These are phyloP conservation scores for Carex kokanica DNA, from an alignment of 176 grass and related monocot species.

Conservation along the genomic window DNA sequence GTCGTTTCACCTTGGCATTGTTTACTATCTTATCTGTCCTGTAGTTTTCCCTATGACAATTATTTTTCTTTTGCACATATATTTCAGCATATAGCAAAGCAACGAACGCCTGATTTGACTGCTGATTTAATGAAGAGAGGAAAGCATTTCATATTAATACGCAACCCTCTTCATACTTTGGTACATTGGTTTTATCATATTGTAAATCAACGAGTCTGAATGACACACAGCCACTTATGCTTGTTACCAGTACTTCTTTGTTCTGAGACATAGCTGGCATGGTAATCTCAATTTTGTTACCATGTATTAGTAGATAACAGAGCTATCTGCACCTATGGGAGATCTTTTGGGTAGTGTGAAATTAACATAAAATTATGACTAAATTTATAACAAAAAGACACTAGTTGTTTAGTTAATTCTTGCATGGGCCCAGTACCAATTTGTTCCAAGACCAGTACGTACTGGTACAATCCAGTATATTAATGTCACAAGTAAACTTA, in stretches of 20 bases:
- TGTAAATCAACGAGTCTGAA: not conserved
- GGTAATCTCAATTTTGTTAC: not conserved
- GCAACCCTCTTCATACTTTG: conserved; percentile 81
- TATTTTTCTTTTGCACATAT: conserved; percentile 17
- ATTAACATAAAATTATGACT: not conserved
- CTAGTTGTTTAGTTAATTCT: not conserved
- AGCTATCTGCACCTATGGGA: not conserved
- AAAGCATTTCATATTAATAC: conserved; percentile 96
- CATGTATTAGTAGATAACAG: not conserved
- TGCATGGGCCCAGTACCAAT: not conserved
- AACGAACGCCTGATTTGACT: conserved; percentile 59
- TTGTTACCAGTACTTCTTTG: not conserved
- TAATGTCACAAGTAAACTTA: not conserved
- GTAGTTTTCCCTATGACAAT: not conserved
- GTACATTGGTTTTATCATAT: conserved; percentile 36
- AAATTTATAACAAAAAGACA: not conserved
- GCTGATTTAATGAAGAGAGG: conserved; percentile 81
- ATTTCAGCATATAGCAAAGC: conserved; percentile 89
- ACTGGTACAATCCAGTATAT: not conserved
- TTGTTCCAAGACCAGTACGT: not conserved
- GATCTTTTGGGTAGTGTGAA: not conserved
- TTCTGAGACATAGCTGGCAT: not conserved
- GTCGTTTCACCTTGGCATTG: not conserved
- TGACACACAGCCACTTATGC: not conserved
- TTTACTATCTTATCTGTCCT: not conserved